Conservation (phyloP, 2,329 filamentous ascomycete genomes). For the Pseudogymnoascus sp. region DNA sequence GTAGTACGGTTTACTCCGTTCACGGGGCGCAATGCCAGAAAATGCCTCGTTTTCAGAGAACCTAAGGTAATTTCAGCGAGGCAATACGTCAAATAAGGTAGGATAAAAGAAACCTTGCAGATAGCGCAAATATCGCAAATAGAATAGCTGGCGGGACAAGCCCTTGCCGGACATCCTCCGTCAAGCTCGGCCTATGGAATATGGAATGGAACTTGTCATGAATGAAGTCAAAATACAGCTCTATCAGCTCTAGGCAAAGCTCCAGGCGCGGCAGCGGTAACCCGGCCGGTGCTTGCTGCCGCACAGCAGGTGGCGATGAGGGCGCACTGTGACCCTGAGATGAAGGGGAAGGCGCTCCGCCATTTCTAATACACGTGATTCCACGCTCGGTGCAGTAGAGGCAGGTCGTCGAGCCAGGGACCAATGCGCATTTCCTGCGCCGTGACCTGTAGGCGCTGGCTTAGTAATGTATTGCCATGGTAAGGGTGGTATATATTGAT, state of each 20-base stretch:
- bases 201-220: conserved; percentile 21
- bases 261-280: neutral
- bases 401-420: neutral
- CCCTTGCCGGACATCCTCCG: conserved; percentile 13
- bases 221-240: conserved; percentile 20
- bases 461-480: neutral
- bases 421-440: neutral
- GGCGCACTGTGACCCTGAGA: neutral
- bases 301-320: neutral
- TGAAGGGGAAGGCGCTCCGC: neutral
- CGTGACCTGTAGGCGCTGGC: neutral
- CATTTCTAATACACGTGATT: neutral
- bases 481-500: neutral
- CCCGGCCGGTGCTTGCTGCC: neutral
- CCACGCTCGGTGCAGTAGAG: neutral
- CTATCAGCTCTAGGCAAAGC: conserved; percentile 16
- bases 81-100: neutral
- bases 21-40: conserved; percentile 12
- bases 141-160: conserved; percentile 15
- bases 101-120: conserved; percentile 14
- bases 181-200: conserved; percentile 19
- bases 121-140: conserved; percentile 18
- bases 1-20: conserved; percentile 13
- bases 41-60: conserved; percentile 18
- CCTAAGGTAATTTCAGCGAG: conserved; percentile 11